A percentile compares a stretch with the other conserved stretches of the same genome.
Conservation (phyloP, 108 stramenopile species). For the Conticribra weissflogii region DNA sequence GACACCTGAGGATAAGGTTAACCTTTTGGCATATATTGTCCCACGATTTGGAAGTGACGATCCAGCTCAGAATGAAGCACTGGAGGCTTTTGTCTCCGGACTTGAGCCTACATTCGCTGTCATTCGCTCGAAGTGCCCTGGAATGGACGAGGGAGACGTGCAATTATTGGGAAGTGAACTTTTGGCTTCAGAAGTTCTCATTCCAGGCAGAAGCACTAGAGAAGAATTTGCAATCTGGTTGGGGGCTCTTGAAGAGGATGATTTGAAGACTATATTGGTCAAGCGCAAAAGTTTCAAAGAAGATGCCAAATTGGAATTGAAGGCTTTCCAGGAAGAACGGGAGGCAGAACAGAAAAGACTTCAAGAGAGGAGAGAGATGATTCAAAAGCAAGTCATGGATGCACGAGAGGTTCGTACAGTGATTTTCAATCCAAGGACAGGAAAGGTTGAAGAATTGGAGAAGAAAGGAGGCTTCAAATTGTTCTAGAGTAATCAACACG, state of each 20-base stretch:
- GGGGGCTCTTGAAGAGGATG: slow-evolving; percentile 67
- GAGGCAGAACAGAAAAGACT: slow-evolving; percentile 45
- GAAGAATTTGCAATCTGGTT: slow-evolving; percentile 87
- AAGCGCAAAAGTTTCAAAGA: slow-evolving; percentile 68
- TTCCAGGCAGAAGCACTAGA: slow-evolving; percentile 62
- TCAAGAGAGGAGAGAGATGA: slow-evolving; percentile 58
- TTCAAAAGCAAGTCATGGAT: slow-evolving; percentile 61
- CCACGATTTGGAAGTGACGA: slow-evolving; percentile 78
- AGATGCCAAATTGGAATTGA: slow-evolving; percentile 59
- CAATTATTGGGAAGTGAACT: slow-evolving; percentile 83
- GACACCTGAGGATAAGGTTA: slow-evolving; percentile 86
- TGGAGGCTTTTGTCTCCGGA: slow-evolving; percentile 71
- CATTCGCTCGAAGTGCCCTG: slow-evolving; percentile 73
- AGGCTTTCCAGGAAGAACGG: slow-evolving; percentile 44
- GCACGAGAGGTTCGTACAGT: slow-evolving; percentile 75
- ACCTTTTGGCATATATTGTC: slow-evolving; percentile 83
- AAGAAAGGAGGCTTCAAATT: slow-evolving; percentile 40
- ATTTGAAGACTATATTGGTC: slow-evolving; percentile 65
- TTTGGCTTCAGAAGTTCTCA: slow-evolving; percentile 73
- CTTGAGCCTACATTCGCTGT: slow-evolving; percentile 70
- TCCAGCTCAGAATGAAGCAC: slow-evolving; percentile 72
- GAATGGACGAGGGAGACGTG: slow-evolving; percentile 68
- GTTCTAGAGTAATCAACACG: slow-evolving; percentile 14
- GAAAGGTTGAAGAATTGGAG: slow-evolving; percentile 62
- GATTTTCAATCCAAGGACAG: slow-evolving; percentile 71